Evolutionary conservation across 2,329 filamentous ascomycete species (phyloP), one percentile per base, ranked within the genome.

Genomic region (Chrysosporium keratinophilum): DNA sequence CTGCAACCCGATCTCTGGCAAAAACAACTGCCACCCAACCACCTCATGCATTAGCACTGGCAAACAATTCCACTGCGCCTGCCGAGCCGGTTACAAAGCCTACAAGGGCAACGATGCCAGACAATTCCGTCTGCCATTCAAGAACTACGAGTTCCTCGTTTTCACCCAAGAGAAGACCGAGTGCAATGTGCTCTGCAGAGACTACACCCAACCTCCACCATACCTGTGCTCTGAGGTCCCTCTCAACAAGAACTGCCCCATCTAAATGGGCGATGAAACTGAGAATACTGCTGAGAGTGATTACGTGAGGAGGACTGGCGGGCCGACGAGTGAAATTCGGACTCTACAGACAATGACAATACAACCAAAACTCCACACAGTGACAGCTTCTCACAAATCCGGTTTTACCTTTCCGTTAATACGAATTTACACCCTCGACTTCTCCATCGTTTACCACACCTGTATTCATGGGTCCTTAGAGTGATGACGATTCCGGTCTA

Each of bases 41-140:
- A 74, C 71, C 20, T 72, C 71, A 5, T 74, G 71, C 61, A 73
- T 72, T 58, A 71, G 67, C 62, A 71, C 69, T 0, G 69, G 69
- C 48, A 61, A 59, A 5, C 57, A 62, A 19, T 71, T 70, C 66
- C 68, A 71, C 61, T 71, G 69, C 52, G 69, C 69, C 59, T 71
- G 69, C 56, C 68, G 69, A 53, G 69, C 69, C 17, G 69, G 69
- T 39, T 71, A 68, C 58, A 71, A 71, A 62, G 66, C 68, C 31
- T 48, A 19, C 28, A 10, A 19, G 5, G 51, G 51, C 9, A 28
- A 54, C 39, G 51, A 54, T 17, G 35, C 35, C 28, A 42, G 45
- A 44, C 67, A 71, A 59, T 71, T 70, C 66, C 67, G 69, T 19
- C 61, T 71, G 23, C 59, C 62, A 20, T 64, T 71, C 59, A 64